Conservation (phyloP, 305 asterid genomes). For the Fraxinus nigra region DNA sequence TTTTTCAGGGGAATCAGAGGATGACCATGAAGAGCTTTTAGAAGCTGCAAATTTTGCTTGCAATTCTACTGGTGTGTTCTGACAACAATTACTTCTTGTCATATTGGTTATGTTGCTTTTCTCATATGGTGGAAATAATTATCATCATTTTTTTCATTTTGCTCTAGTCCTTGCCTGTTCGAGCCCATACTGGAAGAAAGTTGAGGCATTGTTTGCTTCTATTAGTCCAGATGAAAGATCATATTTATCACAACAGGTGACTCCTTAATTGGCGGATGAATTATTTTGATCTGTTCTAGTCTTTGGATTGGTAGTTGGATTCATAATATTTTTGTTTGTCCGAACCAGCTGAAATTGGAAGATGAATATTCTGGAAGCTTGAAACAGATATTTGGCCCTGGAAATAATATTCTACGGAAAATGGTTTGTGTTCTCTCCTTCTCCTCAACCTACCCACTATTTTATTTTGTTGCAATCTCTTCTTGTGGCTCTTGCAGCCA, state of each 20-base stretch:
- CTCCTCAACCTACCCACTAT: not conserved
- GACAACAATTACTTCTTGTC: constrained; percentile 7
- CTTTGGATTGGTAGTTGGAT: constrained; percentile 5
- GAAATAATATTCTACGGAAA: constrained; percentile 38
- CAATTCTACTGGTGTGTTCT: constrained; percentile 59
- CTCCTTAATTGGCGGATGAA: constrained; percentile 19
- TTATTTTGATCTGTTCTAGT: constrained; percentile 13
- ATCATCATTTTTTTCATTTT: constrained; percentile 23
- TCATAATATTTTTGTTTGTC: constrained; percentile 17
- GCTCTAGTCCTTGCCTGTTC: constrained; percentile 71
- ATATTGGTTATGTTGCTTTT: not conserved
- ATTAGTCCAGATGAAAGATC: constrained; percentile 62
- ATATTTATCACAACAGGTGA: constrained; percentile 69
- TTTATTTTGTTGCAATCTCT: not conserved
- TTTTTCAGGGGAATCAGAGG: constrained; percentile 84
- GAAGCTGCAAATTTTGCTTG: constrained; percentile 71
- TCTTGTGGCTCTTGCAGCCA: not conserved
- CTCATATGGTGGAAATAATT: constrained; percentile 4
- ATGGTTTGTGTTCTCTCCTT: constrained; percentile 29
- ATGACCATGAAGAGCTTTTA: constrained; percentile 81
- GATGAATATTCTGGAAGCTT: constrained; percentile 38
- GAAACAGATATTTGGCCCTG: constrained; percentile 40
- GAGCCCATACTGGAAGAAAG: constrained; percentile 75
- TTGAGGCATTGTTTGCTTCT: constrained; percentile 68
- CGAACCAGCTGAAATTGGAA: constrained; percentile 60